phyloP scores from a whole-genome alignment of 2,329 filamentous ascomycete species.

The Ophiostoma sp. region DNA sequence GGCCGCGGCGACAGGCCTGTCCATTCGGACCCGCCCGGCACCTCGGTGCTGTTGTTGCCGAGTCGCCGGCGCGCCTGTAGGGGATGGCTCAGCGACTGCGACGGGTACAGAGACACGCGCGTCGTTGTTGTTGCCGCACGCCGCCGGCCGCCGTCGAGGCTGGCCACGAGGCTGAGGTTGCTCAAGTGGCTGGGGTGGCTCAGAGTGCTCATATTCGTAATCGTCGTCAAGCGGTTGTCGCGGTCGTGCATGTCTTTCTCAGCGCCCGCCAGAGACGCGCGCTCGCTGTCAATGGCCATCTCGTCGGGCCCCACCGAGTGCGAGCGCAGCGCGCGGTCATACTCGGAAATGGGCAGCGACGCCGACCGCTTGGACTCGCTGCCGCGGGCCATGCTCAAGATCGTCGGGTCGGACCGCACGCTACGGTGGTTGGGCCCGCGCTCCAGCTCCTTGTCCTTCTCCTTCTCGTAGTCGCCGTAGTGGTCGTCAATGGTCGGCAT shows the following conservation, averaged over 20 bases:
- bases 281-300: constrained; percentile 49
- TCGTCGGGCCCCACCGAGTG: constrained; percentile 56
- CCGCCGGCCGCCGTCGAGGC: constrained; percentile 30
- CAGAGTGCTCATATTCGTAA: background rate
- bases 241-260: background rate
- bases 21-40: constrained; percentile 38
- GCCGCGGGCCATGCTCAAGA: constrained; percentile 34
- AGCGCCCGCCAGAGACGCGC: constrained; percentile 45
- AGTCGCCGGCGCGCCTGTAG: constrained; percentile 32
- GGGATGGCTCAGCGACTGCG: constrained; percentile 7
- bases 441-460: background rate
- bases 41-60: constrained; percentile 25
- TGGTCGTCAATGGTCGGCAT: constrained; percentile 6
- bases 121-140: constrained; percentile 40
- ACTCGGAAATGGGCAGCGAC: constrained; percentile 57
- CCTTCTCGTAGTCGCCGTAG: background rate
- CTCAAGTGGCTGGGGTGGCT: background rate
- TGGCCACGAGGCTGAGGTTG: background rate
- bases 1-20: constrained; percentile 56
- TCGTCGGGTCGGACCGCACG: constrained; percentile 41
- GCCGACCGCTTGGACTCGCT: constrained; percentile 50
- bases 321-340: constrained; percentile 55
- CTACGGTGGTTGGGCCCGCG: constrained; percentile 42
- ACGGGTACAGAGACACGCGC: constrained; percentile 37
- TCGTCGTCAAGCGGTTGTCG: background rate